Evolutionary conservation across 257 asterid species (phyloP), one percentile per base, ranked within the genome.

Genomic region (Plantago major): DNA sequence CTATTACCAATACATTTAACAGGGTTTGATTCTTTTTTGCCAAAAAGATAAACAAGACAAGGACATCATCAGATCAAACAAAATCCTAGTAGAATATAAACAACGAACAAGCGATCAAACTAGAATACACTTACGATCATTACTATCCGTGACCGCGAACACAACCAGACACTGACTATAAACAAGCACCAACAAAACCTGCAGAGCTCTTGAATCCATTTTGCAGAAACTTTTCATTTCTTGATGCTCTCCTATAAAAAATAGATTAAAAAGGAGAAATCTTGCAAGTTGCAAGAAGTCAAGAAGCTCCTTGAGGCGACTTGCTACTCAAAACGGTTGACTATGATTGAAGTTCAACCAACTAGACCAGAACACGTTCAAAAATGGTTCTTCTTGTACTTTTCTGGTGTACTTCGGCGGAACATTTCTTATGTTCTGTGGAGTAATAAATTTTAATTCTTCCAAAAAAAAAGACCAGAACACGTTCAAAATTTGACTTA

Each of bases 41-140:
- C 40, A 33, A 33, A 33, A 33, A 33, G 8, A 28, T 47, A 45
- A 58, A 59, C 42, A n/a, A n/a, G 26, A 22, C n/a, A 44, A 6
- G 30, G 50, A 42, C 17, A 62, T 60, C 42, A 57, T 59, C 43
- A 75, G 56, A 60, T 37, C 19, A 26, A 51, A 55, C 42, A 42
- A 37, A 43, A 6, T 16, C 14, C 18, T 57, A 26, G 55, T 64
- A 62, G 3, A 33, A 3, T 11, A 18, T 7, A 46, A 40, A 40
- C 37, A 10, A 47, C 28, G 55, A 56, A 13, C 43, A 67, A 53
- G 11, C 10, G 11, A 59, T 40, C 16, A 8, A 51, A 11, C 26
- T 33, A 63, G 28, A 42, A 63, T 44, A 48, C 9, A 62, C 93
- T 71, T 75, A 89, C 97, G 61, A 68, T 89, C 97, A 33, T 53